phyloP scores from a whole-genome alignment of 768 basidiomycete species.

The Mrakia hoshinonis region DNA sequence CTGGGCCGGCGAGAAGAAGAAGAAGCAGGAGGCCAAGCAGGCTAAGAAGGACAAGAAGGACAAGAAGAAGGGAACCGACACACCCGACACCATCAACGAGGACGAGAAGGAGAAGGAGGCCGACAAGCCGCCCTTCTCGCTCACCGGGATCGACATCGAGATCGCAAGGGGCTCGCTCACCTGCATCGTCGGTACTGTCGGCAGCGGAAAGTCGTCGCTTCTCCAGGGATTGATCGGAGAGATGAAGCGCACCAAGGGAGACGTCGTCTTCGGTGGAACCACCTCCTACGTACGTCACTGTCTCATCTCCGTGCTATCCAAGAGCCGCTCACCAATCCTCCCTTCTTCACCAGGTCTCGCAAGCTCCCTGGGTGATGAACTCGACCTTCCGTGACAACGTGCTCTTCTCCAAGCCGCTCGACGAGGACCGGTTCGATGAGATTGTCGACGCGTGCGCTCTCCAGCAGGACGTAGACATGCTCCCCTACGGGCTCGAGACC shows the following conservation, averaged over 20 bases:
- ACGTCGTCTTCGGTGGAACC: conserved; percentile 34
- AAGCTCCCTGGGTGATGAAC: conserved; percentile 40
- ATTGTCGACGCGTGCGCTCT: conserved; percentile 37
- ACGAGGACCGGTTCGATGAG: conserved; percentile 29
- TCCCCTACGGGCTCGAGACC: conserved; percentile 34
- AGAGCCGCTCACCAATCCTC: background rate
- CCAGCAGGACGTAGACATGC: conserved; percentile 13
- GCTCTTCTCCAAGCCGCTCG: conserved; percentile 33
- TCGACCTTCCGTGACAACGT: conserved; percentile 48
- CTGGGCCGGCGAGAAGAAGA: conserved; percentile 27
- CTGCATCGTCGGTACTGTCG: conserved; percentile 38
- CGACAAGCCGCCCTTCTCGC: conserved; percentile 45
- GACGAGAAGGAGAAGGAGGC: conserved; percentile 18
- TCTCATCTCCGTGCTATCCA: conserved; percentile 10
- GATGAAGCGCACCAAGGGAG: conserved; percentile 34
- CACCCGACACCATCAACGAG: conserved; percentile 30
- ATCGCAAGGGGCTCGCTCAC: conserved; percentile 35
- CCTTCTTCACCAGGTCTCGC: conserved; percentile 32
- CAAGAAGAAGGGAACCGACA: conserved; percentile 33
- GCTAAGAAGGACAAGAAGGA: conserved; percentile 27
- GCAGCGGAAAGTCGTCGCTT: conserved; percentile 38
- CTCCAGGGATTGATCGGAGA: conserved; percentile 37
- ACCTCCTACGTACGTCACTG: conserved; percentile 33
- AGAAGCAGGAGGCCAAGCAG: conserved; percentile 35
- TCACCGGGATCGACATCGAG: conserved; percentile 47